Conservation (phyloP, 352 stramenopile genomes). For the Globisporangium barbulae region DNA sequence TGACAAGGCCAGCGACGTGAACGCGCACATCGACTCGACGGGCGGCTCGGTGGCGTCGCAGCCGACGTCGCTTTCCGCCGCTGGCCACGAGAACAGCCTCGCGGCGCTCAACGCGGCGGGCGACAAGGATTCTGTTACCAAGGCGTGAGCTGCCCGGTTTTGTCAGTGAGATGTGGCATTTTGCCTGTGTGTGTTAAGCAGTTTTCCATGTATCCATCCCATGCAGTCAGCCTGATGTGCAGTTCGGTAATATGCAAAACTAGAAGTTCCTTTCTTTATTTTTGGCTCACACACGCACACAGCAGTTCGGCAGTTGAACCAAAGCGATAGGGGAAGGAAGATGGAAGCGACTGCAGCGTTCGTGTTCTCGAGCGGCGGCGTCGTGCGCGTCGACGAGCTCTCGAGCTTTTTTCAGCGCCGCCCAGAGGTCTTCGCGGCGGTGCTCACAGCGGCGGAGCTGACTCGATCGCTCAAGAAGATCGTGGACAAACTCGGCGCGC, state of each 20-base stretch:
- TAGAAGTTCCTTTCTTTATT: too few relatives aligned
- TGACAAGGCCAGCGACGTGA: slow-evolving; percentile 2
- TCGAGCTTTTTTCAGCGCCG: slow-evolving; percentile 19
- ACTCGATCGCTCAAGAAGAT: slow-evolving; percentile 11
- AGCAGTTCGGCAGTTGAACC: background rate
- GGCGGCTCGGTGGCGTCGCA: slow-evolving; percentile 29
- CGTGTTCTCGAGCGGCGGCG: slow-evolving; percentile 16
- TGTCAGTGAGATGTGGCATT: background rate
- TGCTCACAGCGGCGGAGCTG: background rate
- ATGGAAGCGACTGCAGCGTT: slow-evolving; percentile 15
- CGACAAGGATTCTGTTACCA: slow-evolving; percentile 21
- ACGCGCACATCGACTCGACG: slow-evolving; percentile 20
- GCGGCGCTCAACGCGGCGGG: slow-evolving; percentile 40
- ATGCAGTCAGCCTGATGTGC: too few relatives aligned
- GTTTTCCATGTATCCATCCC: too few relatives aligned
- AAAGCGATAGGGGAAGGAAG: background rate
- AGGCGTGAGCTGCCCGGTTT: background rate
- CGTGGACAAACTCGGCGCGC: background rate
- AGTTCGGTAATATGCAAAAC: too few relatives aligned
- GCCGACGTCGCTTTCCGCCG: slow-evolving; percentile 22
- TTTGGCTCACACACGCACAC: too few relatives aligned
- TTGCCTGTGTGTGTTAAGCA: background rate
- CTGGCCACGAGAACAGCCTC: slow-evolving; percentile 32
- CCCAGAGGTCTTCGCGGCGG: background rate
- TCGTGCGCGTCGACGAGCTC: slow-evolving; percentile 11